phyloP scores from a whole-genome alignment of 805 yeast species.

The Lachancea kluyveri region DNA sequence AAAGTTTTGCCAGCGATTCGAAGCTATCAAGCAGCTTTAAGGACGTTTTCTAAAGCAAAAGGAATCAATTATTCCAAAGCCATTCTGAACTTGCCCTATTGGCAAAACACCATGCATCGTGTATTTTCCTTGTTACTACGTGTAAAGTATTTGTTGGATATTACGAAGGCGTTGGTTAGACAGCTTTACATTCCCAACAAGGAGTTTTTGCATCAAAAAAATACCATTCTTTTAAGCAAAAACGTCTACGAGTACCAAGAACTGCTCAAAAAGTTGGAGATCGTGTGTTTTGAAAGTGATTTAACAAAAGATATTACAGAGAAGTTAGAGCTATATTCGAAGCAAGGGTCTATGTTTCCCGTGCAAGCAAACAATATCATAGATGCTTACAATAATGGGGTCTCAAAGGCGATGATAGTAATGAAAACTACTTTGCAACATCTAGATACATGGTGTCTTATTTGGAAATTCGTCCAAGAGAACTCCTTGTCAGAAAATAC shows the following conservation, averaged over 20 bases:
- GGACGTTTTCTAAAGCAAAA: constrained; percentile 18
- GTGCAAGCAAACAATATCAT: constrained; percentile 17
- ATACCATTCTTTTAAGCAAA: constrained; percentile 16
- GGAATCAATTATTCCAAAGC: constrained; percentile 11
- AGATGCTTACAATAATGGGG: constrained; percentile 14
- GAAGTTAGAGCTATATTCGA: constrained; percentile 10
- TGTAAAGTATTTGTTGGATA: constrained; percentile 12
- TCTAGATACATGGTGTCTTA: constrained; percentile 14
- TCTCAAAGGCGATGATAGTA: constrained; percentile 12
- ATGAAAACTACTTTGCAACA: constrained; percentile 12
- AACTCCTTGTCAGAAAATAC: constrained; percentile 10
- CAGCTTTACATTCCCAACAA: constrained; percentile 26
- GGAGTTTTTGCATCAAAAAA: constrained; percentile 11
- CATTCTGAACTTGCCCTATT: constrained; percentile 30
- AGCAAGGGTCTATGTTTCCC: constrained; percentile 10
- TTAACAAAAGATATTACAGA: constrained; percentile 8
- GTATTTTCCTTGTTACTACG: constrained; percentile 33
- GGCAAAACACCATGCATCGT: constrained; percentile 41
- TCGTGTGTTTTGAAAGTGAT: constrained; percentile 9
- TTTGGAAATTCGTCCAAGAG: constrained; percentile 22
- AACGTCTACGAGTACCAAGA: constrained; percentile 23
- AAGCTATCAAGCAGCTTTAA: constrained; percentile 22
- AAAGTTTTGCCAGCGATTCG: constrained; percentile 20
- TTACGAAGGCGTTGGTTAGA: constrained; percentile 18
- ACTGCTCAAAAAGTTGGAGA: constrained; percentile 15